A percentile compares a stretch with the other conserved stretches of the same genome.
Conservation (phyloP, 768 basidiomycete genomes). For the Termitomyces sp. region DNA sequence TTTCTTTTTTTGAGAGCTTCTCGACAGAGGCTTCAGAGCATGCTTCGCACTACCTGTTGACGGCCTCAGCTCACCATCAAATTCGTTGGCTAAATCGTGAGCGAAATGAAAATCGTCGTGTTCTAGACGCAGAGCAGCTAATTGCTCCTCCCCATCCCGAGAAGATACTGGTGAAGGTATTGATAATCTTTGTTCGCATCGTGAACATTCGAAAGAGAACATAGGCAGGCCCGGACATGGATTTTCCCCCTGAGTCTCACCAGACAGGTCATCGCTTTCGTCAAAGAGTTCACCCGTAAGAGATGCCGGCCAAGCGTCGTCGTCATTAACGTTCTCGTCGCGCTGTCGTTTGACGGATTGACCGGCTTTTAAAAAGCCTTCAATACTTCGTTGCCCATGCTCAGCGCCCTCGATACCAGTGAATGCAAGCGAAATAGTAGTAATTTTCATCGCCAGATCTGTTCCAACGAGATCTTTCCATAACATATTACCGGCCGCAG, state of each 20-base stretch:
- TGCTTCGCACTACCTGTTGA: neutral
- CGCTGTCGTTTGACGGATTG: constrained; percentile 34
- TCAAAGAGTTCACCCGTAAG: neutral
- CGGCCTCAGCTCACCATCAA: constrained; percentile 17
- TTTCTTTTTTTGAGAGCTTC: constrained; percentile 12
- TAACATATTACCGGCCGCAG: constrained; percentile 68
- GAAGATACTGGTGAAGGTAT: constrained; percentile 19
- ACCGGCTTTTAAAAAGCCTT: constrained; percentile 67
- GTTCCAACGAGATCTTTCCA: constrained; percentile 83
- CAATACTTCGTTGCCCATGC: constrained; percentile 79
- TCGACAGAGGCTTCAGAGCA: constrained; percentile 5
- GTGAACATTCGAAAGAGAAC: constrained; percentile 48
- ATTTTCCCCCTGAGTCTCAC: neutral
- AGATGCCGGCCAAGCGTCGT: constrained; percentile 1
- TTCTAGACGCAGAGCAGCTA: constrained; percentile 51
- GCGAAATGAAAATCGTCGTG: constrained; percentile 92
- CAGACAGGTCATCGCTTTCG: neutral
- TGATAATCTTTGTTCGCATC: constrained; percentile 46
- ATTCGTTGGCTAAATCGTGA: constrained; percentile 56
- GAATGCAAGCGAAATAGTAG: constrained; percentile 68
- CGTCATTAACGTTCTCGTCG: constrained; percentile 20
- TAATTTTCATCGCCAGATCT: constrained; percentile 53
- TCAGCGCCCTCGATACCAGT: constrained; percentile 72
- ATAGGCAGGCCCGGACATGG: constrained; percentile 2
- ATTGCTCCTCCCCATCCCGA: constrained; percentile 26